Percentiles rank a stretch among this genome's conserved stretches.
These are phyloP conservation scores for Candida morakotiae DNA, from an alignment of 805 yeast species.

Conservation along the genomic window DNA sequence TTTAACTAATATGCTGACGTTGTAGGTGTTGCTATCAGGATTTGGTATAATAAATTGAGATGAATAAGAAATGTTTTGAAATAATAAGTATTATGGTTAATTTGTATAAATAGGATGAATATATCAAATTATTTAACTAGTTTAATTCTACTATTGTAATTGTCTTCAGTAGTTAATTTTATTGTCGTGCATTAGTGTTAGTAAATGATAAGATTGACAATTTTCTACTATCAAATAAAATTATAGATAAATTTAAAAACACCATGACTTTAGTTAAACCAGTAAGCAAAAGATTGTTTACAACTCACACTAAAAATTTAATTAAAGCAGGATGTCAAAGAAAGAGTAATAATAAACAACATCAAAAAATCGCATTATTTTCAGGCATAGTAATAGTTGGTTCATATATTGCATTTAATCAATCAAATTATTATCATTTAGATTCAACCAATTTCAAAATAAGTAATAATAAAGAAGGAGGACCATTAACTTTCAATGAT, in stretches of 20 bases:
- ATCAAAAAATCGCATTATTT: constrained; percentile 34
- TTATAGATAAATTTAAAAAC: too few species aligned
- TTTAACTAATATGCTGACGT: constrained; percentile 42
- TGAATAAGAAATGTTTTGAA: background rate
- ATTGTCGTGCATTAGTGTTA: too few species aligned
- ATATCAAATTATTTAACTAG: background rate
- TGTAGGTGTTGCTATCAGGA: constrained; percentile 62
- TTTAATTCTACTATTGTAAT: too few species aligned
- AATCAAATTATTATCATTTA: constrained; percentile 37
- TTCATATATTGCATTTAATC: constrained; percentile 36
- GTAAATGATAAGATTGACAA: background rate
- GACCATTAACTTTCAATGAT: constrained; percentile 3
- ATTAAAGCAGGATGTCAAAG: constrained; percentile 3
- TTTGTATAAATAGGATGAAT: background rate
- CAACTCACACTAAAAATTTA: background rate
- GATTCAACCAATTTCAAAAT: constrained; percentile 39
- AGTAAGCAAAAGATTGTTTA: constrained; percentile 9
- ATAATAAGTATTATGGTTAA: background rate
- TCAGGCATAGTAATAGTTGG: constrained; percentile 42
- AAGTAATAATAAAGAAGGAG: background rate
- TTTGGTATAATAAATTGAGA: constrained; percentile 14
- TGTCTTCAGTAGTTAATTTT: too few species aligned
- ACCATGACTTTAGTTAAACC: constrained; percentile 15
- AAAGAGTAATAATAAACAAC: constrained; percentile 9
- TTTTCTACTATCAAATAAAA: too few species aligned